phyloP scores from a whole-genome alignment of 352 stramenopile genomes.

The Pythium guiyangense region DNA sequence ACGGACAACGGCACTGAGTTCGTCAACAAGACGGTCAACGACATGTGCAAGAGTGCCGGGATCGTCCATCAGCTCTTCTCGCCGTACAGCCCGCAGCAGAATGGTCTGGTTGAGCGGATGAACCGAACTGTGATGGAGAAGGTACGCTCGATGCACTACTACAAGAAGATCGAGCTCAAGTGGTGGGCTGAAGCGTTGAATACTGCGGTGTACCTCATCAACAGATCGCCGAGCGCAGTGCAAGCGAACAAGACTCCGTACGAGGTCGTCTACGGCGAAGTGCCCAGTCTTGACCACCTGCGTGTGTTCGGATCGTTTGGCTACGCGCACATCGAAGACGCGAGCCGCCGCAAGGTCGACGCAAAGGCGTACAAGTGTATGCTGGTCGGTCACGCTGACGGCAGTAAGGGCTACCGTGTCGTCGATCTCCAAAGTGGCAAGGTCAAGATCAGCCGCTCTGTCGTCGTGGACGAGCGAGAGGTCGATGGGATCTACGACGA shows the following conservation, averaged over 20 bases:
- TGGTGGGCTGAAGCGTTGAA: conserved; percentile 30
- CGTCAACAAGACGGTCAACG: conserved; percentile 16
- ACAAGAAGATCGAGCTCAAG: conserved; percentile 12
- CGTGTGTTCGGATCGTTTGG: conserved; percentile 13
- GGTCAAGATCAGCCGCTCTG: too few species aligned
- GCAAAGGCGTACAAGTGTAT: conserved; percentile 17
- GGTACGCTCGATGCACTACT: conserved; percentile 18
- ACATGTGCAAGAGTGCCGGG: conserved; percentile 8
- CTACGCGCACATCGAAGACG: conserved; percentile 19
- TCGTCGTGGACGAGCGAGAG: too few species aligned
- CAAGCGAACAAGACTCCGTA: conserved; percentile 4
- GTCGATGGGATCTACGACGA: too few species aligned
- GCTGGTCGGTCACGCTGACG: conserved; percentile 18
- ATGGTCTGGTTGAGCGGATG: conserved; percentile 24
- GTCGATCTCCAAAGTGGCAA: too few species aligned
- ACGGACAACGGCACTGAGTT: conserved; percentile 32
- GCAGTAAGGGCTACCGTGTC: conserved; percentile 18
- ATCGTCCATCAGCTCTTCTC: conserved; percentile 22
- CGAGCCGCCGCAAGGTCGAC: too few species aligned
- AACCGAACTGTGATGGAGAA: conserved; percentile 25
- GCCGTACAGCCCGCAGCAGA: conserved; percentile 27
- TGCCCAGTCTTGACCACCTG: conserved; percentile 14
- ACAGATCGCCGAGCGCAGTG: background rate
- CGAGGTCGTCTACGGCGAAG: conserved; percentile 2
- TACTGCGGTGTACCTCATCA: too few species aligned